Percentiles rank a stretch among this genome's conserved stretches.
These are phyloP conservation scores for Debaryomyces udenii DNA, from an alignment of 1,139 yeast genomes.

Conservation along the genomic window DNA sequence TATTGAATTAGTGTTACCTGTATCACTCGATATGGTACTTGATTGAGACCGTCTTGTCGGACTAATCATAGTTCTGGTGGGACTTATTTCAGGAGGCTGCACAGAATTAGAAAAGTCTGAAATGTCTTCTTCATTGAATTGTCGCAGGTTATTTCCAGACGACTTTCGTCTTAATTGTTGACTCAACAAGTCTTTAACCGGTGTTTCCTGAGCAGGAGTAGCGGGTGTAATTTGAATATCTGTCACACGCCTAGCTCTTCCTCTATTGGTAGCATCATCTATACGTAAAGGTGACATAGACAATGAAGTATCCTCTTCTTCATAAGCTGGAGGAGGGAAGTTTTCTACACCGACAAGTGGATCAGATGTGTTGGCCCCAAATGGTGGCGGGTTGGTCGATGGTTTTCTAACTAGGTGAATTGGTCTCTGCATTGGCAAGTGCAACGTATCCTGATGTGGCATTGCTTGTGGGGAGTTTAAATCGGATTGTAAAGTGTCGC, in stretches of 20 bases:
- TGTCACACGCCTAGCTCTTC: constrained; percentile 5
- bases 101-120: constrained; percentile 19
- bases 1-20: constrained; percentile 1
- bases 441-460: constrained; percentile 46
- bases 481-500: constrained; percentile 25
- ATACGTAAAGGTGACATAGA: constrained; percentile 43
- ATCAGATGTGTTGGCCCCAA: constrained; percentile 32
- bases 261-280: constrained; percentile 17
- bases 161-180: constrained; percentile 9
- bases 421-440: constrained; percentile 37
- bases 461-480: constrained; percentile 62
- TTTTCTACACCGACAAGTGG: constrained; percentile 30
- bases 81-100: constrained; percentile 7
- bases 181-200: constrained; percentile 27
- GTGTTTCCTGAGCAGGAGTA: constrained; percentile 17
- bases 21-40: constrained; percentile 6
- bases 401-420: constrained; percentile 41
- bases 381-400: constrained; percentile 47
- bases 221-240: neutral
- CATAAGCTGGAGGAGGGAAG: constrained; percentile 47
- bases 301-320: constrained; percentile 25
- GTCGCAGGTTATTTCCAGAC: neutral
- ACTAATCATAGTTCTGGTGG: constrained; percentile 1
- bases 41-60: constrained; percentile 7
- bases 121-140: constrained; percentile 22